phyloP scores from a whole-genome alignment of 257 asterid genomes.

The Solanum piurae region DNA sequence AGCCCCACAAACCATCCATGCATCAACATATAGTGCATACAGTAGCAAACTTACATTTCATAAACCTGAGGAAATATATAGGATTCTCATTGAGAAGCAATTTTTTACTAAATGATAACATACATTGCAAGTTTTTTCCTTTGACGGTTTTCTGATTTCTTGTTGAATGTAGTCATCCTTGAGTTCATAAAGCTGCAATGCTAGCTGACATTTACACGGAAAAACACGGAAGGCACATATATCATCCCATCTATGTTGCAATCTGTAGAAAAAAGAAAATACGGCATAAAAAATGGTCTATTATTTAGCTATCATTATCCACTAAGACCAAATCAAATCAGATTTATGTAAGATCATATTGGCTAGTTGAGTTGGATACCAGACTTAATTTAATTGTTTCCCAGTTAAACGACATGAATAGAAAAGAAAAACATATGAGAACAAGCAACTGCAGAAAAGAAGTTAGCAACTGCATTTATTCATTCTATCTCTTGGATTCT shows the following conservation, averaged over 20 bases:
- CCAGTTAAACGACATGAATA: not conserved
- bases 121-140: conserved; percentile 57
- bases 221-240: conserved; percentile 69
- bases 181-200: conserved; percentile 69
- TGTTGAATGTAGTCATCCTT: conserved; percentile 78
- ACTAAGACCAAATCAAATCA: not conserved
- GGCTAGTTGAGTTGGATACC: not conserved
- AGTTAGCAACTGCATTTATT: not conserved
- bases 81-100: not conserved
- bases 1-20: not conserved
- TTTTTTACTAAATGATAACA: conserved; percentile 12
- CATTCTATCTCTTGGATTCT: not conserved
- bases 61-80: not conserved
- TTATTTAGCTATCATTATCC: not conserved
- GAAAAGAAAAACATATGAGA: not conserved
- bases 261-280: conserved; percentile 29
- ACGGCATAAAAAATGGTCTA: not conserved
- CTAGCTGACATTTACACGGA: conserved; percentile 56
- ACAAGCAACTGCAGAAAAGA: not conserved
- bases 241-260: conserved; percentile 68
- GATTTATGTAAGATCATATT: not conserved
- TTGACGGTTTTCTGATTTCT: conserved; percentile 70
- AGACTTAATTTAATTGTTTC: not conserved
- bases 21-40: not conserved
- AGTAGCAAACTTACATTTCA: not conserved